A percentile compares a stretch with the other conserved stretches of the same genome.
phyloP scores from a whole-genome alignment of 495 filamentous ascomycete species.

The Cenococcum geophilum region DNA sequence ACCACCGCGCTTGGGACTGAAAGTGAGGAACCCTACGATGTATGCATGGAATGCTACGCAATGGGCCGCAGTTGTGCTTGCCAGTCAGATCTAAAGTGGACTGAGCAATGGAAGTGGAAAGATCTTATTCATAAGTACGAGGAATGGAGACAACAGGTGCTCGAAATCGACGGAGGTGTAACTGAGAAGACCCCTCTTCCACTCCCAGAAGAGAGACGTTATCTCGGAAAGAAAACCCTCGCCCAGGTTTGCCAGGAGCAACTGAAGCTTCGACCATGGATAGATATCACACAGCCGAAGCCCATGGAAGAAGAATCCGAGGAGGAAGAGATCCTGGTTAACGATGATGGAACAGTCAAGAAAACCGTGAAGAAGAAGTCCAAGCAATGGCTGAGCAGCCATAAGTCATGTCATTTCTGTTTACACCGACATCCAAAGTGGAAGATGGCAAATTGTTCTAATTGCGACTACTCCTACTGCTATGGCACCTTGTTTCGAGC shows the following conservation, averaged over 20 bases:
- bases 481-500: constrained; percentile 84
- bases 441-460: constrained; percentile 72
- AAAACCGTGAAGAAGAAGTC: constrained; percentile 47
- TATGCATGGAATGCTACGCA: constrained; percentile 94
- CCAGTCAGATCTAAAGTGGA: constrained; percentile 78
- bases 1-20: constrained; percentile 45
- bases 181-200: constrained; percentile 56
- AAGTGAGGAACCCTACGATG: constrained; percentile 61
- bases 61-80: constrained; percentile 91
- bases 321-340: constrained; percentile 39
- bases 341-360: constrained; percentile 41
- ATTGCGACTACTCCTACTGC: constrained; percentile 70
- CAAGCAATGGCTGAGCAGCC: constrained; percentile 44
- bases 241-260: constrained; percentile 90
- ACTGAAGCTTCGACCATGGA: constrained; percentile 62
- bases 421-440: constrained; percentile 64
- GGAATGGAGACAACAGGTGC: constrained; percentile 68
- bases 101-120: constrained; percentile 84
- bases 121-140: constrained; percentile 74
- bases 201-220: constrained; percentile 57
- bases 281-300: constrained; percentile 48
- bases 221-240: constrained; percentile 62
- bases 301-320: constrained; percentile 36
- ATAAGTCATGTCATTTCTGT: constrained; percentile 70
- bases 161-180: constrained; percentile 56